Conservation (phyloP, 768 basidiomycete species). For the Boletus patriciae region DNA sequence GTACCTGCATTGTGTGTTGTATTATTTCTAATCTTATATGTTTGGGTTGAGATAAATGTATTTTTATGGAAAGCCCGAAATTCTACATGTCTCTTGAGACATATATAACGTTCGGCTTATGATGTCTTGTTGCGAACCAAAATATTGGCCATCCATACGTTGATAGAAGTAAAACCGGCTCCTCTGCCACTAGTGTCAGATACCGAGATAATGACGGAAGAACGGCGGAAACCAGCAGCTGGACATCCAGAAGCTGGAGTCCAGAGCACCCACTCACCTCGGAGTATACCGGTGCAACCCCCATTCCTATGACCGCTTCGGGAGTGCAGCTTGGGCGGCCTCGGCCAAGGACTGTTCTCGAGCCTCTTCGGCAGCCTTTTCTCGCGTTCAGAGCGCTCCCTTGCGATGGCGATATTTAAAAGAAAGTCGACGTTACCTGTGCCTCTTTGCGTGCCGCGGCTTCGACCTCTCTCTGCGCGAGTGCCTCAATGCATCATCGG, state of each 20-base stretch:
- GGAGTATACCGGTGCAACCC: neutral
- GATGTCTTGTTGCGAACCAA: too few relatives aligned
- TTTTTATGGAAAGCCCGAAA: neutral
- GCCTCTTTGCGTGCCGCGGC: constrained; percentile 15
- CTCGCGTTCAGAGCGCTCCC: neutral
- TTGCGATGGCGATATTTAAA: neutral
- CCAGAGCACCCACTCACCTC: neutral
- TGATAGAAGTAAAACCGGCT: too few relatives aligned
- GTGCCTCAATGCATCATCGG: constrained; percentile 12
- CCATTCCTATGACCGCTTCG: constrained; percentile 11
- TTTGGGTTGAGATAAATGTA: neutral
- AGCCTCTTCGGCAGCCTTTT: constrained; percentile 29
- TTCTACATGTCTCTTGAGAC: neutral
- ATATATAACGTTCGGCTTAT: neutral
- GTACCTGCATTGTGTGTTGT: neutral
- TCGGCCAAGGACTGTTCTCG: constrained; percentile 32
- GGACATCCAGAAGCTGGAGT: neutral
- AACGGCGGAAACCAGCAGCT: neutral
- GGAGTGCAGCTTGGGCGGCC: constrained; percentile 30
- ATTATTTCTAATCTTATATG: neutral
- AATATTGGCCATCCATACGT: too few relatives aligned
- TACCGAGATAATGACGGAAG: neutral
- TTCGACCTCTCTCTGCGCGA: constrained; percentile 25
- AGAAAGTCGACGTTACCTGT: constrained; percentile 10
- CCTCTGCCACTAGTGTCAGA: neutral